Conservation (phyloP, 2,329 filamentous ascomycete species). For the Talaromyces sp. region DNA sequence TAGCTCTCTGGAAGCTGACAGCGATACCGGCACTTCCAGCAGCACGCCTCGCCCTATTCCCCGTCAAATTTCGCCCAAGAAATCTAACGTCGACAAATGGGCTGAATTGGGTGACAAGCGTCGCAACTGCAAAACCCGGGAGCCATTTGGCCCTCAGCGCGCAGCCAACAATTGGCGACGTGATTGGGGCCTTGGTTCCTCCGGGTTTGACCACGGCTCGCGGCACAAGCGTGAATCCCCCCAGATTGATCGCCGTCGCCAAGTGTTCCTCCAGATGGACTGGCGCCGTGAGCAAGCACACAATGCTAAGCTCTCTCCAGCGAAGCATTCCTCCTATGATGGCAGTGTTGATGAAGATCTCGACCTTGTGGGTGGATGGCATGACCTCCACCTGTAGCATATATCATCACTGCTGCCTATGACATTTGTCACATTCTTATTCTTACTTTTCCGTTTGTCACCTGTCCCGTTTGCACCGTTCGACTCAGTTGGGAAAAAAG, state of each 20-base stretch:
- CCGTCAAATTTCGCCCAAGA: slow-evolving; percentile 63
- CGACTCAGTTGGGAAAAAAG: slow-evolving; percentile 29
- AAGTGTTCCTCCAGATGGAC: slow-evolving; percentile 47
- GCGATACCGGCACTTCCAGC: slow-evolving; percentile 51
- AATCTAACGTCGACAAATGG: slow-evolving; percentile 75
- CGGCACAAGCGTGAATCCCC: slow-evolving; percentile 39
- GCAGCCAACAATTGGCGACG: slow-evolving; percentile 46
- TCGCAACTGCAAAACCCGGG: slow-evolving; percentile 63
- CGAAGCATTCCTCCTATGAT: slow-evolving; percentile 53
- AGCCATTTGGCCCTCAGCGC: slow-evolving; percentile 55
- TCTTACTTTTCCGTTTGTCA: slow-evolving; percentile 21
- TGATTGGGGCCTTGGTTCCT: slow-evolving; percentile 43
- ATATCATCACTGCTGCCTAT: slow-evolving; percentile 9
- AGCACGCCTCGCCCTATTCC: slow-evolving; percentile 45
- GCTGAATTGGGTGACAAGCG: slow-evolving; percentile 76
- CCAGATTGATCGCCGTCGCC: slow-evolving; percentile 36
- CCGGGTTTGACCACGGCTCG: slow-evolving; percentile 40
- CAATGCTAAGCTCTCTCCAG: slow-evolving; percentile 33
- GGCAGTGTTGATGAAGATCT: slow-evolving; percentile 66
- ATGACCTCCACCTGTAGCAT: slow-evolving; percentile 65
- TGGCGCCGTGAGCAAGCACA: slow-evolving; percentile 49
- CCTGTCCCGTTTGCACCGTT: slow-evolving; percentile 19
- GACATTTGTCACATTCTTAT: slow-evolving; percentile 12
- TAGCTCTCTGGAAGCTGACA: slow-evolving; percentile 64
- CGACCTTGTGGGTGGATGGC: slow-evolving; percentile 95